These are phyloP conservation scores for Tolypocladium tundrense DNA, from an alignment of 2,329 filamentous ascomycete species.

Conservation along the genomic window DNA sequence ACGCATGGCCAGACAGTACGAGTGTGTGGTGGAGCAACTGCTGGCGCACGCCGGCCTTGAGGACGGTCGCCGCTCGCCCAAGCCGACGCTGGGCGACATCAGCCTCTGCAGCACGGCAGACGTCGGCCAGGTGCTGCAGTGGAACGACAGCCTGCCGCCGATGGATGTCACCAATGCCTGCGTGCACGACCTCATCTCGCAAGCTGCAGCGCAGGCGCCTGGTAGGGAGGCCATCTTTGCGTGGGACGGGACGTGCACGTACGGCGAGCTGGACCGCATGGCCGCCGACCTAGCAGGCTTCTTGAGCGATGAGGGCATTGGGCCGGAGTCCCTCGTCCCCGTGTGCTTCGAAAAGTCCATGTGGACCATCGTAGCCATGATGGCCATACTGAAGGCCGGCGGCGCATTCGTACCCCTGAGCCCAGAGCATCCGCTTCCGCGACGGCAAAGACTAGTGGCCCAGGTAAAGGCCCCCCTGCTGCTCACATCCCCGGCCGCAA, in stretches of 20 bases:
- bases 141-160: not conserved
- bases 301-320: not conserved
- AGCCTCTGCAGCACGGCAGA: too few relatives aligned
- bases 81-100: too few relatives aligned
- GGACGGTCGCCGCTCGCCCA: too few relatives aligned
- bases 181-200: too few relatives aligned
- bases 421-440: not conserved
- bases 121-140: too few relatives aligned
- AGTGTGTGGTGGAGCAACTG: too few relatives aligned
- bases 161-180: too few relatives aligned
- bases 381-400: not conserved
- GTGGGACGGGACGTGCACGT: not conserved
- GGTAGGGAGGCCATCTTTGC: too few relatives aligned
- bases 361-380: not conserved
- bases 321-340: not conserved
- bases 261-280: not conserved
- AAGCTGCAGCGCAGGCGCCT: too few relatives aligned
- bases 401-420: not conserved
- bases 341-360: not conserved
- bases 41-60: too few relatives aligned
- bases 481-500: not conserved
- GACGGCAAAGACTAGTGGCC: not conserved
- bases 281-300: not conserved
- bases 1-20: too few relatives aligned
- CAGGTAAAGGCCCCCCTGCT: too few relatives aligned